Conservation (phyloP, 345 rosid genomes). For the Isatis tinctoria region DNA sequence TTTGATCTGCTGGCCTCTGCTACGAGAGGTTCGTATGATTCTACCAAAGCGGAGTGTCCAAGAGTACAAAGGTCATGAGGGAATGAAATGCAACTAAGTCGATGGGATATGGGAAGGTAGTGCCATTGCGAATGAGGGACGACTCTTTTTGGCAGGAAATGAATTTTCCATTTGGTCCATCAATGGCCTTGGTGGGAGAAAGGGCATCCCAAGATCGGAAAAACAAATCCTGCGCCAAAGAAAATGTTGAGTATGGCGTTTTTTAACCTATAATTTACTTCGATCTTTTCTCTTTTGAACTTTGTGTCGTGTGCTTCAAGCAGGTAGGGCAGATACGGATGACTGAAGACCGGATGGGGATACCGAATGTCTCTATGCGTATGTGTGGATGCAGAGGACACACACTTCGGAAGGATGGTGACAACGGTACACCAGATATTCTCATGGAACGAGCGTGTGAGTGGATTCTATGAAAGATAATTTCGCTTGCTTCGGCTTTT, state of each 20-base stretch:
- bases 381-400: not conserved
- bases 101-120: conserved; percentile 51
- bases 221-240: conserved; percentile 81
- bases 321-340: not conserved
- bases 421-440: not conserved
- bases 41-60: conserved; percentile 64
- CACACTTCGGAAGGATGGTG: not conserved
- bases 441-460: not conserved
- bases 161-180: conserved; percentile 56
- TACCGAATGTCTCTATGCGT: not conserved
- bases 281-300: conserved; percentile 34
- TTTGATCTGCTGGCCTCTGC: conserved; percentile 64
- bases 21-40: conserved; percentile 64
- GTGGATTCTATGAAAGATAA: not conserved
- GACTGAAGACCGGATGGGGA: not conserved
- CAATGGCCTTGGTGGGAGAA: conserved; percentile 54
- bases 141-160: conserved; percentile 59
- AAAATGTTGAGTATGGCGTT: conserved; percentile 87
- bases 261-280: conserved; percentile 40
- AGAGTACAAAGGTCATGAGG: conserved; percentile 60
- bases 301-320: conserved; percentile 28
- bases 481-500: not conserved
- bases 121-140: conserved; percentile 55
- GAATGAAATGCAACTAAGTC: conserved; percentile 70
- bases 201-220: conserved; percentile 45